Conservation (phyloP, 257 asterid genomes). For the Plantago ovata region DNA sequence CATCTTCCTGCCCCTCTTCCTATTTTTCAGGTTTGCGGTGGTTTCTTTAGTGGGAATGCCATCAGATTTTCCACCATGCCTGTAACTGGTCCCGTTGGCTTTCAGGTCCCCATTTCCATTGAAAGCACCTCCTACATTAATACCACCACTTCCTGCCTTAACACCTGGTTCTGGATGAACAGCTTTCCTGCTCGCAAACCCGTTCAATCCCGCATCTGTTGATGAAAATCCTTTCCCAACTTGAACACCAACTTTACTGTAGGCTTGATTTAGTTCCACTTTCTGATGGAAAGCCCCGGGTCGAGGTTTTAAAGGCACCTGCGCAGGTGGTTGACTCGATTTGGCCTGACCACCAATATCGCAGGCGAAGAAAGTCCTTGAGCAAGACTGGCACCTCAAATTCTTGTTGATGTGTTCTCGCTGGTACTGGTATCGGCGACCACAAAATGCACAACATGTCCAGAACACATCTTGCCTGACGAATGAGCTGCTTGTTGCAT, state of each 20-base stretch:
- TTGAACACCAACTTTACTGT: slow-evolving; percentile 22
- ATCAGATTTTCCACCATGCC: slow-evolving; percentile 21
- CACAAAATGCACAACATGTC: slow-evolving; percentile 67
- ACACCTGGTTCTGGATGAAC: slow-evolving; percentile 30
- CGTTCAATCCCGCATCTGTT: slow-evolving; percentile 25
- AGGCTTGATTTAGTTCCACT: slow-evolving; percentile 23
- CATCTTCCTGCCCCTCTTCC: slow-evolving; percentile 46
- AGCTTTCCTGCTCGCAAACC: slow-evolving; percentile 24
- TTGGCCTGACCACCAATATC: slow-evolving; percentile 41
- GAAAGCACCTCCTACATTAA: slow-evolving; percentile 25
- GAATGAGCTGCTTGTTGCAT: slow-evolving; percentile 29
- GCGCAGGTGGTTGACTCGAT: slow-evolving; percentile 33
- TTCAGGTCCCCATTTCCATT: slow-evolving; percentile 28
- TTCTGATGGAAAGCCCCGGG: slow-evolving; percentile 25
- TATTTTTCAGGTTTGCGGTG: slow-evolving; percentile 26
- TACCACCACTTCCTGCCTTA: slow-evolving; percentile 23
- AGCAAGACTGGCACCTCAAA: slow-evolving; percentile 52
- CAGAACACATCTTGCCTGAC: slow-evolving; percentile 34
- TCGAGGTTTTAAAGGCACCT: slow-evolving; percentile 26
- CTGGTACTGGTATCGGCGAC: slow-evolving; percentile 31
- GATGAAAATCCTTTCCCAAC: slow-evolving; percentile 28
- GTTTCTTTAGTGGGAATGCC: slow-evolving; percentile 25
- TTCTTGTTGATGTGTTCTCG: slow-evolving; percentile 27
- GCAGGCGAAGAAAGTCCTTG: slow-evolving; percentile 30
- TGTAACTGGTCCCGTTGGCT: slow-evolving; percentile 19